Evolutionary conservation across 768 basidiomycete genomes (phyloP), one percentile per base, ranked within the genome.

Genomic region (Rickenella mellea): DNA sequence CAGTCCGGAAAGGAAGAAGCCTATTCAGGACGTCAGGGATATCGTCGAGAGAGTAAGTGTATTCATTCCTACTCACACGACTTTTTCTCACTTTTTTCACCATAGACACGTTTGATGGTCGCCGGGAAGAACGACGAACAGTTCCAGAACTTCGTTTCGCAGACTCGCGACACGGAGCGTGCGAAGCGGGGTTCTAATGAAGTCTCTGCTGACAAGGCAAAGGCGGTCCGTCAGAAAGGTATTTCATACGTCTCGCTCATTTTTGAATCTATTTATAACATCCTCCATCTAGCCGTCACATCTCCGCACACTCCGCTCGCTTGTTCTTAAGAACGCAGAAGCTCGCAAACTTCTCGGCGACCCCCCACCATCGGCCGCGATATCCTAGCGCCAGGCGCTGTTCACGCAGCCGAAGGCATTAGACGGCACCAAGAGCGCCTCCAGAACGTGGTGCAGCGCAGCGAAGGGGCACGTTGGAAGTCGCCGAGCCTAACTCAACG

Each of bases 261-360:
- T 5, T 22, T 5, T 15, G 27, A 1, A 1, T n/a, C n/a, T n/a
- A n/a, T n/a, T n/a, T n/a, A n/a, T n/a, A n/a, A n/a, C n/a, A n/a
- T n/a, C n/a, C n/a, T n/a, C 46, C 7, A 80, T 44, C 58, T 76
- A 58, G 90, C 90, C 19, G 76, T 85, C 35, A 42, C 89, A 97
- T 61, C 75, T 97, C 14, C 87, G 92, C 50, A 92, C 91, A 0
- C 74, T 99, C 36, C 69, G 87, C 46, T 75, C 76, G 30, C 81
- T 97, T 52, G 69, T 97, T 54, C 70, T 91, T 48, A 94, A 92
- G 56, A 99, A 99, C 66, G 83, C 86, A 0, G 87, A 94, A 64
- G 83, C 86, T 24, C 83, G 91, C 53, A 94, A 96, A 58, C 78
- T 96, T 22, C 62, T 93, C 40, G 73, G 78, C 2, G 88, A 91